phyloP scores from a whole-genome alignment of 306 rosid genomes.

The Prunus fruticosa region DNA sequence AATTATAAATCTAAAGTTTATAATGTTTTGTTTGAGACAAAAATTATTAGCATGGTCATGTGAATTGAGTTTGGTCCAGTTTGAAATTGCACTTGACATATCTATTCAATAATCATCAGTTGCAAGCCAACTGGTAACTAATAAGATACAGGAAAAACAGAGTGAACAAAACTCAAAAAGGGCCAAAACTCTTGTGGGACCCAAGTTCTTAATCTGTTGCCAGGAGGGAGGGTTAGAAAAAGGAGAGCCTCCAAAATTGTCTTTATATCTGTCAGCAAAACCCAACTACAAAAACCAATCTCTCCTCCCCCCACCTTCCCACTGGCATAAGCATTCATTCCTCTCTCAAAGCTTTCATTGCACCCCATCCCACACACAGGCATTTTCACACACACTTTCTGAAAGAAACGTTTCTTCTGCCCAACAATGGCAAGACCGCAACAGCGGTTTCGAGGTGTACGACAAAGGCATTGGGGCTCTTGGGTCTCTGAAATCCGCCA shows the following conservation, averaged over 20 bases:
- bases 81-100: slow-evolving; percentile 28
- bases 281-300: slow-evolving; percentile 59
- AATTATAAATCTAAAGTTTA: background rate
- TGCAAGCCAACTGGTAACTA: slow-evolving; percentile 43
- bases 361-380: background rate
- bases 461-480: slow-evolving; percentile 99
- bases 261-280: slow-evolving; percentile 16
- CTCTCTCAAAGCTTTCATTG: too few species aligned
- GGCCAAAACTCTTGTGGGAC: slow-evolving; percentile 39
- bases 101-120: slow-evolving; percentile 27
- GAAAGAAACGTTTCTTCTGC: slow-evolving; percentile 27
- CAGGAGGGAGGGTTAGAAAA: slow-evolving; percentile 31
- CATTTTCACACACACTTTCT: slow-evolving; percentile 39
- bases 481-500: slow-evolving; percentile 99
- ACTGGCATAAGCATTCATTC: background rate
- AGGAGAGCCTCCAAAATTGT: slow-evolving; percentile 12
- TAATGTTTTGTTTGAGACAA: background rate
- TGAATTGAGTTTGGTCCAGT: slow-evolving; percentile 49
- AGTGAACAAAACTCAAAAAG: slow-evolving; percentile 13
- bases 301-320: slow-evolving; percentile 21
- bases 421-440: slow-evolving; percentile 82
- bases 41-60: slow-evolving; percentile 30
- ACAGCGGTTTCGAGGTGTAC: slow-evolving; percentile 91
- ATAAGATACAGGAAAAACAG: slow-evolving; percentile 2
- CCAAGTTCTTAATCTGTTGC: slow-evolving; percentile 41